These are phyloP conservation scores for Lavandula angustifolia DNA, from an alignment of 257 asterid genomes.

Conservation along the genomic window DNA sequence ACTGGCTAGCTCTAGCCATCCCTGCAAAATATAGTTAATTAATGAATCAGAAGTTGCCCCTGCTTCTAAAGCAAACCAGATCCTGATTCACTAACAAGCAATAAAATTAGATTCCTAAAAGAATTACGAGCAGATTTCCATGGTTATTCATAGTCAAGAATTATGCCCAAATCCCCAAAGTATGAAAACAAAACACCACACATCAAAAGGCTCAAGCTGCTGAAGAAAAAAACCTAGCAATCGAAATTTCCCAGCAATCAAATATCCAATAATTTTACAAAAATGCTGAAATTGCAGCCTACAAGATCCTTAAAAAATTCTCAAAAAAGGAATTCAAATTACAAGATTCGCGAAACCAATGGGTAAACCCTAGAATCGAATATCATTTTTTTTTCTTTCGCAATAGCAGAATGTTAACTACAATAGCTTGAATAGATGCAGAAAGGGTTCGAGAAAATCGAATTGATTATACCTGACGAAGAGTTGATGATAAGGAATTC, in stretches of 20 bases:
- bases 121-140: too few species aligned
- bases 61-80: not conserved
- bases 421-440: slow-evolving; percentile 8
- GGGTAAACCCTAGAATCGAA: not conserved
- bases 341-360: slow-evolving; percentile 15
- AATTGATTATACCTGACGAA: slow-evolving; percentile 65
- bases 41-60: slow-evolving; percentile 8
- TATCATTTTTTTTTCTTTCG: not conserved
- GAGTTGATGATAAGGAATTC: slow-evolving; percentile 71
- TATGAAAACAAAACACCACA: slow-evolving; percentile 5
- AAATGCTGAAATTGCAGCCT: not conserved
- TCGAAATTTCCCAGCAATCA: not conserved
- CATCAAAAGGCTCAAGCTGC: not conserved
- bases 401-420: not conserved
- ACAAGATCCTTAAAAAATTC: not conserved
- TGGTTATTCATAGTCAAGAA: not conserved
- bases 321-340: not conserved
- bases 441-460: slow-evolving; percentile 21
- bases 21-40: slow-evolving; percentile 45
- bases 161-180: slow-evolving; percentile 2
- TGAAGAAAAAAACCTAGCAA: not conserved
- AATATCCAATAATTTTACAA: too few species aligned
- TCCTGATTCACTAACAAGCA: slow-evolving; percentile 19
- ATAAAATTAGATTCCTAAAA: not conserved
- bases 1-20: slow-evolving; percentile 89